These are phyloP conservation scores for Pythium oligandrum DNA, from an alignment of 352 stramenopile species.

Conservation along the genomic window DNA sequence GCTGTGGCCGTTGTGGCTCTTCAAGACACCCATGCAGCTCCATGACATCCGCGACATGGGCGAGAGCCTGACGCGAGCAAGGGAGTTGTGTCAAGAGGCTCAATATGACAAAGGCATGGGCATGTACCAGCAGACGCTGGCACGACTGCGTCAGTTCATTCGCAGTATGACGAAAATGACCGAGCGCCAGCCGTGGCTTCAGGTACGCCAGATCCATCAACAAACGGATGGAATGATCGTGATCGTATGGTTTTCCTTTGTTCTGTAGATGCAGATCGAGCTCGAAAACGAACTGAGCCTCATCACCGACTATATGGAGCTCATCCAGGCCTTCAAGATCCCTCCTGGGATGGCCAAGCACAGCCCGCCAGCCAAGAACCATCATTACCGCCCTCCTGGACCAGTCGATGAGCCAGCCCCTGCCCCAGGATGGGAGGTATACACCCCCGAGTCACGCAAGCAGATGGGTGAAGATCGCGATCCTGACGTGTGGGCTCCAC, in stretches of 20 bases:
- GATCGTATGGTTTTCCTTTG: too few relatives aligned
- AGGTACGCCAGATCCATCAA: slow-evolving; percentile 23
- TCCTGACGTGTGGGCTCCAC: slow-evolving; percentile 70
- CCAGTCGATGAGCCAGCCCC: slow-evolving; percentile 21
- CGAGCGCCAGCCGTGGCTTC: slow-evolving; percentile 77
- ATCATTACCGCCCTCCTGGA: slow-evolving; percentile 19
- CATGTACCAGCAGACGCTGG: slow-evolving; percentile 56
- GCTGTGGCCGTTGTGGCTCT: background rate
- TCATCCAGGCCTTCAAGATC: slow-evolving; percentile 60
- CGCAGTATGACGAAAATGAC: slow-evolving; percentile 62
- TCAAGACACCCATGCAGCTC: slow-evolving; percentile 44
- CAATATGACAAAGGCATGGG: slow-evolving; percentile 61
- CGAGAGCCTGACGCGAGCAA: slow-evolving; percentile 48
- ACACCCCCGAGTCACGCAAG: slow-evolving; percentile 28
- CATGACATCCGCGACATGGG: slow-evolving; percentile 67
- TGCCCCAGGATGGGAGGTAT: slow-evolving; percentile 52
- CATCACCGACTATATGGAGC: slow-evolving; percentile 75
- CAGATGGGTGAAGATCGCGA: slow-evolving; percentile 28
- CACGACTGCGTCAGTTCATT: slow-evolving; percentile 56
- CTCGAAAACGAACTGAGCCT: slow-evolving; percentile 74
- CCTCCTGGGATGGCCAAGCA: slow-evolving; percentile 27
- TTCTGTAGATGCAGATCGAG: slow-evolving; percentile 70
- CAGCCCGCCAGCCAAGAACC: slow-evolving; percentile 2
- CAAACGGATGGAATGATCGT: too few relatives aligned
- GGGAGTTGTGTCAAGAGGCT: slow-evolving; percentile 55